Evolutionary conservation across 169 alveolate species (phyloP), one percentile per base, ranked within the genome.

Genomic region (Plasmodium vivax): DNA sequence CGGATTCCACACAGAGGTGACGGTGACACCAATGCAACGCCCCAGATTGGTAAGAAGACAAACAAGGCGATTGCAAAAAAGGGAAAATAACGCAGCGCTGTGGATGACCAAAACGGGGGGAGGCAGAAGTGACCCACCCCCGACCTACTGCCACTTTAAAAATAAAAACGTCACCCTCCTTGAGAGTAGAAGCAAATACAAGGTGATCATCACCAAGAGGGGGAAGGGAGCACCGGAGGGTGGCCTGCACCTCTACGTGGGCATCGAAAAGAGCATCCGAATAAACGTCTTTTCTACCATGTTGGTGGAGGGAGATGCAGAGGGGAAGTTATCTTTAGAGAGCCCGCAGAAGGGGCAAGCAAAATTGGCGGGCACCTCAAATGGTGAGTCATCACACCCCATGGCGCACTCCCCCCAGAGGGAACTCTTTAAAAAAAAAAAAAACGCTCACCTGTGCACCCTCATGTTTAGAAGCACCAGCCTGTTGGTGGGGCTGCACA

Each of bases 381-480:
- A 56, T 27, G 23, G 38, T 51, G 32, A 9, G 5, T 1, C 14
- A 51, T 32, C 38, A 38, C 47, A 68, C 47, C 27, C 27, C 6
- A 19, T 30, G 32, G 12, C 43, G 19, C n/a, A 27, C 38, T 19
- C 38, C 38, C 9, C 77, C 23, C 38, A 19, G 38, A 9, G 41
- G 16, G 7, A 83, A 14, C 6, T 32, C 6, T 27, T 56, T 56
- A 83, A 27, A 58, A 88, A 88, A 41, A 88, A 88, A 47, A 73
- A 88, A 45, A 88, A 88, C 82, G 56, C 90, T 56, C 94, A 88
- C 5, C 47, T 88, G 23, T 88, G 12, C 73, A 88, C 87, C 8
- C 2, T 88, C n/a, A 43, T 45, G 10, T 58, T 88, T 51, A 38
- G 19, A 9, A 68, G 68, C 30, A 27, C 51, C 38, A 38, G 38